phyloP scores from a whole-genome alignment of 768 basidiomycete species.

The Tricholoma sp. region DNA sequence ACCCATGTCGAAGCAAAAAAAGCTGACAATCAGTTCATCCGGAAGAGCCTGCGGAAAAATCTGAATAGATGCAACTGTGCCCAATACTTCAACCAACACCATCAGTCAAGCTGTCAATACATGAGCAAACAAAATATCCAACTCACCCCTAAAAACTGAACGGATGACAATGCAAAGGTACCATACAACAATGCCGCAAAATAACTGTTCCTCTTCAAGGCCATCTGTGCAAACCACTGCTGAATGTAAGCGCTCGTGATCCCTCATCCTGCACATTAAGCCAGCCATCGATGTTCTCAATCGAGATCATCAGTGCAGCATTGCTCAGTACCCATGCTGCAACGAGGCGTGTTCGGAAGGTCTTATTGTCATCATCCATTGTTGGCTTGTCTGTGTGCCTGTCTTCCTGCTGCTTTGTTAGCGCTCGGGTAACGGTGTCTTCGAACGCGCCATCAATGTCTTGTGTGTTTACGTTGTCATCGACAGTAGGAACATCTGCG shows the following conservation, averaged over 20 bases:
- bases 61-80: no score
- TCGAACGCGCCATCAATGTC: slow-evolving; percentile 81
- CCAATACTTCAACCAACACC: no score
- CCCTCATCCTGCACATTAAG: slow-evolving; percentile 24
- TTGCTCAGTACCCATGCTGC: slow-evolving; percentile 68
- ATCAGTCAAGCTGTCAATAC: no score
- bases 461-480: slow-evolving; percentile 66
- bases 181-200: no score
- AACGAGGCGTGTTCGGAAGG: slow-evolving; percentile 78
- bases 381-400: slow-evolving; percentile 60
- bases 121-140: no score
- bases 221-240: no score
- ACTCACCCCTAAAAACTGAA: no score
- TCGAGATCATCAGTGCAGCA: slow-evolving; percentile 49
- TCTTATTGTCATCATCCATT: slow-evolving; percentile 76
- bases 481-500: slow-evolving; percentile 60
- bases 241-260: slow-evolving; percentile 27
- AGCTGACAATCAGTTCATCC: no score
- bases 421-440: slow-evolving; percentile 73
- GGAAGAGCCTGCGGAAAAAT: no score
- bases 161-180: no score
- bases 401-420: slow-evolving; percentile 50
- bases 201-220: no score
- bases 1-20: no score
- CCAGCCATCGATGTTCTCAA: slow-evolving; percentile 52